A percentile compares a stretch with the other conserved stretches of the same genome.
Conservation (phyloP, 163 green algal genomes). For the Scenedesmus sp. region DNA sequence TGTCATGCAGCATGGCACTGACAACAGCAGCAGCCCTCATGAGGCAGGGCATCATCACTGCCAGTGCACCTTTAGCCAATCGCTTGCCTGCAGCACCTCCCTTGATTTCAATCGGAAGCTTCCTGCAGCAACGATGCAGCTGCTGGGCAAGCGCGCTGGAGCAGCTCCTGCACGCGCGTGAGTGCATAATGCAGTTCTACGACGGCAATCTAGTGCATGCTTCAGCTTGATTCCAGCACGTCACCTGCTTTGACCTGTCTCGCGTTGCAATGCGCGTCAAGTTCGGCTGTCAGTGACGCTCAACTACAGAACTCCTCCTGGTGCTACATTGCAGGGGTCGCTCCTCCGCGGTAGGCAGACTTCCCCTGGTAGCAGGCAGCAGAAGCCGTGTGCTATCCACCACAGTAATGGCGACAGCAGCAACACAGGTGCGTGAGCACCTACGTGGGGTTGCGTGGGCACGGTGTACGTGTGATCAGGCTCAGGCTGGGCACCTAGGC, state of each 20-base stretch:
- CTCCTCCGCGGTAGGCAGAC: neutral
- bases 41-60: neutral
- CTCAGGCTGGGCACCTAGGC: neutral
- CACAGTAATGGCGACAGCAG: neutral
- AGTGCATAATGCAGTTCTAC: neutral
- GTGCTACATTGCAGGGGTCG: neutral
- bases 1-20: neutral
- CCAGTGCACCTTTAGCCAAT: neutral
- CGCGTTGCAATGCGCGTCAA: neutral
- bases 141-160: conserved; percentile 15
- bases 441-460: neutral
- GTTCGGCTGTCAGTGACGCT: neutral
- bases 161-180: conserved; percentile 6
- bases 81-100: neutral
- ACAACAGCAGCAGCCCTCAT: conserved; percentile 3
- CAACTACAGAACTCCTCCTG: neutral
- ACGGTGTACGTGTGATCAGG: neutral
- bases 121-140: conserved; percentile 6
- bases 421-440: neutral
- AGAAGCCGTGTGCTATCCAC: neutral
- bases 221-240: neutral
- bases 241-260: neutral
- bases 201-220: neutral
- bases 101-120: neutral
- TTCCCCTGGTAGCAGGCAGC: neutral